Base-by-base conservation (phyloP, 2,329 filamentous ascomycete genomes). In the Akanthomyces muscarius region DNA sequence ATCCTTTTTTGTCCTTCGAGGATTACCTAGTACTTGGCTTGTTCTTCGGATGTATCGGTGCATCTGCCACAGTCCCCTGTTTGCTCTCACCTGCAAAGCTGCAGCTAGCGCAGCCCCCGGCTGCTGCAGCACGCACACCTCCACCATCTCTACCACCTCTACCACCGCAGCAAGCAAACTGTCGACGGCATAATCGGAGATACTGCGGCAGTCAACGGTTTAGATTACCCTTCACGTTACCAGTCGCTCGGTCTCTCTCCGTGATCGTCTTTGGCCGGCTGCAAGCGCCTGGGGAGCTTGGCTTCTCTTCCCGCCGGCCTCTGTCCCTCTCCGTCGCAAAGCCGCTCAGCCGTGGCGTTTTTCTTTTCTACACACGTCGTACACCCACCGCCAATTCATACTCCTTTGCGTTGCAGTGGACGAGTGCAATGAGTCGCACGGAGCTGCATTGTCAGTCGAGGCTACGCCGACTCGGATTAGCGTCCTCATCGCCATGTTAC, bases 201-300 rank as follows among this genome's bases (percentile, higher is more conserved):
- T 61, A 38, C 48, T 28, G 48, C 58, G 28, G 58, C 50, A 61
- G 58, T 41, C 28, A 54, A 61, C 58, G 41, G 38, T 36, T 21
- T 38, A 61, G 58, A 61, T 61, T 42, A 42, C 45, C 58, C 48
- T 47, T 21, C 21, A 21, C 21, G 21, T 21, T 61, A 54, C 58
- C 58, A 61, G 53, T 61, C 58, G 50, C 58, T 61, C 58, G 50
- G 58, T 54, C 58, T 61, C 38, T 50, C 48, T 61, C 58, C 58
- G 58, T 61, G 25, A 25, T 47, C 28, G 11, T 47, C 50, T 38
- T 59, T 59, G 55, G 42, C 50, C 28, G 21, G n/a, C 58, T 47
- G 28, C 50, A 42, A 51, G 21, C 28, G 28, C 41, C 10, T 25
- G 30, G 47, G 25, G 50, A 44, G 45, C 33, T 25, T 51, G 30